These are phyloP conservation scores for Akanthomyces muscarius DNA, from an alignment of 2,329 filamentous ascomycete species.

Conservation along the genomic window DNA sequence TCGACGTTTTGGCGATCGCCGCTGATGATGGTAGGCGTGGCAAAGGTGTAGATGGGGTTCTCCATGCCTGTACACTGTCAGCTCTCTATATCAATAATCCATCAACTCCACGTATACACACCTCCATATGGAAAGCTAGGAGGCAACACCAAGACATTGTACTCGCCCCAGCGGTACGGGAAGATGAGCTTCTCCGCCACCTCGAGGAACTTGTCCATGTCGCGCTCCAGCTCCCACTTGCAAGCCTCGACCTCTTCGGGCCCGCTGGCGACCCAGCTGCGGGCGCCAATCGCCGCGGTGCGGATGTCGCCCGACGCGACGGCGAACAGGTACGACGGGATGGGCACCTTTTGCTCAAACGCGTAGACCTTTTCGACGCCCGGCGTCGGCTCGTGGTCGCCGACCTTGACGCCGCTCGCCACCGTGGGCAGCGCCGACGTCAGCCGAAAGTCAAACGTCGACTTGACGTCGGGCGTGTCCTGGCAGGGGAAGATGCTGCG, in stretches of 20 bases:
- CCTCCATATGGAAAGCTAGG: conserved; percentile 87
- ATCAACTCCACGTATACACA: conserved; percentile 31
- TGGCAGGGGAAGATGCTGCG: conserved; percentile 94
- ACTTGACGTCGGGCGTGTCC: conserved; percentile 96
- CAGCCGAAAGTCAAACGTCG: conserved; percentile 87
- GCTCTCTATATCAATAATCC: conserved; percentile 7
- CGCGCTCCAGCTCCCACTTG: conserved; percentile 86
- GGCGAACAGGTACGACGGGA: conserved; percentile 93
- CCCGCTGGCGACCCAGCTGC: conserved; percentile 79
- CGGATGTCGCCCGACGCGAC: conserved; percentile 81
- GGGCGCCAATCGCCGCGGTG: conserved; percentile 78
- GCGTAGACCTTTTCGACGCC: conserved; percentile 64
- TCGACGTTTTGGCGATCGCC: conserved; percentile 90
- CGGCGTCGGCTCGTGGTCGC: conserved; percentile 40
- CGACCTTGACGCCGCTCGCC: conserved; percentile 70
- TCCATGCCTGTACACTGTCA: conserved; percentile 61
- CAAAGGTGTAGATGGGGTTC: conserved; percentile 92
- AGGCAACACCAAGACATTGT: conserved; percentile 88
- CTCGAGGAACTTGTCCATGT: conserved; percentile 89
- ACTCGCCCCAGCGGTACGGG: conserved; percentile 89
- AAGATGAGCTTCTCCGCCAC: conserved; percentile 78
- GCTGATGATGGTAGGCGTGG: conserved; percentile 89
- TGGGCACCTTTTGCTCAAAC: conserved; percentile 87
- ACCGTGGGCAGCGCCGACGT: conserved; percentile 85
- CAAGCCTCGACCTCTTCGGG: conserved; percentile 80